Conservation (phyloP, 2,329 filamentous ascomycete species). For the Pyricularia sp. region DNA sequence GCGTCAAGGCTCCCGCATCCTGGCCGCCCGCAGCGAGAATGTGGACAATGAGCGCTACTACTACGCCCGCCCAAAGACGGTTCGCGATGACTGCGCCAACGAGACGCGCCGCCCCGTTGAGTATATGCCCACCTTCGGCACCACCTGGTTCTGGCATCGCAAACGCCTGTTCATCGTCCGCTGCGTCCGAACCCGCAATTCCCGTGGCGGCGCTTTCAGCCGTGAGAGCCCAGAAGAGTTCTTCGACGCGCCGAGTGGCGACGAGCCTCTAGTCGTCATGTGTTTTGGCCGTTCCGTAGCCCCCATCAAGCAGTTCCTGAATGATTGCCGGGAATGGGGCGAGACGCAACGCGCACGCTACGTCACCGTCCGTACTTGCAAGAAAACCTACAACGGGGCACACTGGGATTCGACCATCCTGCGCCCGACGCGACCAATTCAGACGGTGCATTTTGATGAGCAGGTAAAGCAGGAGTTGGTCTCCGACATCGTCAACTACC, state of each 20-base stretch:
- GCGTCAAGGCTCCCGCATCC: conserved; percentile 19
- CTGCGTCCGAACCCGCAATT: conserved; percentile 15
- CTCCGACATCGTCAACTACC: conserved; percentile 58
- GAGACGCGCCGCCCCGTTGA: conserved; percentile 25
- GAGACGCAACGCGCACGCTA: conserved; percentile 25
- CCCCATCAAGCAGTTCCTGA: conserved; percentile 35
- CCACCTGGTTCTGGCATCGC: conserved; percentile 24
- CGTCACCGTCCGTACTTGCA: conserved; percentile 24
- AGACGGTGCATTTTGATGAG: conserved; percentile 27
- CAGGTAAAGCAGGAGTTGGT: conserved; percentile 53
- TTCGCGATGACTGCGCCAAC: conserved; percentile 21
- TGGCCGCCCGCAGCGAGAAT: conserved; percentile 23
- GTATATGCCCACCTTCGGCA: conserved; percentile 27
- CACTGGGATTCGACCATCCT: conserved; percentile 26
- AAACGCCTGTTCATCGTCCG: conserved; percentile 25
- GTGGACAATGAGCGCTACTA: conserved; percentile 22
- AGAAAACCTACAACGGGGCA: conserved; percentile 15
- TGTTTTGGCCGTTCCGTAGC: conserved; percentile 40
- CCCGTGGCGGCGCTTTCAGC: background rate
- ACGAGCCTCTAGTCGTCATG: conserved; percentile 31
- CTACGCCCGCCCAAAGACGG: conserved; percentile 14
- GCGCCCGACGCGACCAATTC: conserved; percentile 21
- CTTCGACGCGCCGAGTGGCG: conserved; percentile 20
- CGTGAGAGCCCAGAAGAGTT: conserved; percentile 21
- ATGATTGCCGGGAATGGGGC: conserved; percentile 35